Conservation (phyloP, 768 basidiomycete genomes). For the Termitomyces sp. region DNA sequence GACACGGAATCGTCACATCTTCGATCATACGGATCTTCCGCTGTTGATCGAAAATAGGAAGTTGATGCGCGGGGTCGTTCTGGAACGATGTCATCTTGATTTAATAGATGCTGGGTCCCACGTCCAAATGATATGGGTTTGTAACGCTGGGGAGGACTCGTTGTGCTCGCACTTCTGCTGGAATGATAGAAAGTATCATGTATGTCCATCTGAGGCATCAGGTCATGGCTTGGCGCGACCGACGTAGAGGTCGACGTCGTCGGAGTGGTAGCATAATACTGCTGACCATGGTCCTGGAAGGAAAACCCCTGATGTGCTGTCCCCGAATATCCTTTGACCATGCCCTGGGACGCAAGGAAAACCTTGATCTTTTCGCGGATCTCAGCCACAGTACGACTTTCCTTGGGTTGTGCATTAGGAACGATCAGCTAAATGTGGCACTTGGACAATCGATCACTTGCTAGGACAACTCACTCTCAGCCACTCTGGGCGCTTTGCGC, state of each 20-base stretch:
- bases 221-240: neutral
- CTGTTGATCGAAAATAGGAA: neutral
- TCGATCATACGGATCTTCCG: neutral
- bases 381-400: conserved; percentile 4
- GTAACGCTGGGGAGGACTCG: neutral
- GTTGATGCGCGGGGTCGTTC: neutral
- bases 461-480: conserved; percentile 51
- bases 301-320: conserved; percentile 3
- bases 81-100: conserved; percentile 1
- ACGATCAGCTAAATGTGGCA: conserved; percentile 7
- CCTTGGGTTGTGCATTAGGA: conserved; percentile 1
- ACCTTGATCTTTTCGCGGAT: conserved; percentile 9
- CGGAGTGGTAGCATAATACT: neutral
- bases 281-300: conserved; percentile 1
- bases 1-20: neutral
- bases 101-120: conserved; percentile 6
- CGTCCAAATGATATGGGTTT: conserved; percentile 8
- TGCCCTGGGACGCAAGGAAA: conserved; percentile 8
- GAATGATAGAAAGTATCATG: neutral
- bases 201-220: neutral
- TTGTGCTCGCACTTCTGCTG: neutral
- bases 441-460: conserved; percentile 2
- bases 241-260: neutral
- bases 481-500: conserved; percentile 83
- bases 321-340: conserved; percentile 9